phyloP scores from a whole-genome alignment of 2,329 filamentous ascomycete species.

The Ophiostoma australiae region DNA sequence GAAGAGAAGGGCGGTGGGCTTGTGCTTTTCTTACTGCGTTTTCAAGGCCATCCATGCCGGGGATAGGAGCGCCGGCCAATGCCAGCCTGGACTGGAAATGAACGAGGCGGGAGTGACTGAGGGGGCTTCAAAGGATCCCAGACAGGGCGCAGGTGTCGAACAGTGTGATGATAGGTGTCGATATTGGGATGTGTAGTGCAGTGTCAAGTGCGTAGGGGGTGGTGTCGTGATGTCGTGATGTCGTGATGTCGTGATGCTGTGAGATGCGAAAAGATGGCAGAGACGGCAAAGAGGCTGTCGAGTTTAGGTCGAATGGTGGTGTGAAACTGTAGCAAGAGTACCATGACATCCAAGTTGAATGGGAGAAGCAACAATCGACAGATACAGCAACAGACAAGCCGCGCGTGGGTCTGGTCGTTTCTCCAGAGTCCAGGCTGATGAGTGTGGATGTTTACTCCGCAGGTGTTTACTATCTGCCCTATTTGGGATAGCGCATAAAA shows the following conservation, averaged over 20 bases:
- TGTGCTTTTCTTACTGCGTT: constrained; percentile 31
- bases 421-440: constrained; percentile 10
- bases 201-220: neutral
- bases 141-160: neutral
- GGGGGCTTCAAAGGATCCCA: neutral
- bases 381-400: neutral
- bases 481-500: neutral
- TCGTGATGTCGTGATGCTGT: neutral
- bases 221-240: neutral
- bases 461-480: neutral
- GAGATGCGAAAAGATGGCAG: constrained; percentile 7
- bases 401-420: neutral
- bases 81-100: neutral
- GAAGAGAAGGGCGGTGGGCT: neutral
- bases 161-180: neutral
- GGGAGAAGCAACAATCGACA: neutral
- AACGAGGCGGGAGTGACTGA: neutral
- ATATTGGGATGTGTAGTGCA: neutral
- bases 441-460: constrained; percentile 11
- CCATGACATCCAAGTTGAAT: neutral
- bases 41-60: constrained; percentile 25
- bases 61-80: neutral
- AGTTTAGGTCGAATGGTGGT: neutral
- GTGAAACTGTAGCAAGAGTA: neutral
- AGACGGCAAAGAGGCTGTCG: neutral